A percentile compares a stretch with the other conserved stretches of the same genome.
phyloP scores from a whole-genome alignment of 2,329 filamentous ascomycete genomes.

The Fonsecaea multimorphosa region DNA sequence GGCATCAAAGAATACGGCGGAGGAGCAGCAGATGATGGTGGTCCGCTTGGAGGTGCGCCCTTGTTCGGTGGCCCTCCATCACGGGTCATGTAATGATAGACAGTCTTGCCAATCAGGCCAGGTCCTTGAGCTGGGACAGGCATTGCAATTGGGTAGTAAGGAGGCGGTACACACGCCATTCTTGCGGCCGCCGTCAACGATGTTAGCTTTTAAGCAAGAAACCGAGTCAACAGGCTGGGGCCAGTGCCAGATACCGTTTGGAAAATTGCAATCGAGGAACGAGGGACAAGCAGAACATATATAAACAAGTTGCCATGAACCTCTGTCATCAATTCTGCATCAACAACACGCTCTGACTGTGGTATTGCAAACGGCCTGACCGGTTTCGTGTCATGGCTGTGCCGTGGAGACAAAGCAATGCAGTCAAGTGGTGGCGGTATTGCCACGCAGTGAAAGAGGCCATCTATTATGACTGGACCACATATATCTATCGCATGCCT shows the following conservation, averaged over 20 bases:
- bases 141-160: slow-evolving; percentile 21
- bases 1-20: slow-evolving; percentile 25
- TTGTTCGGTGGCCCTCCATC: slow-evolving; percentile 44
- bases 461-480: not conserved
- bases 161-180: slow-evolving; percentile 43
- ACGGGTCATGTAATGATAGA: slow-evolving; percentile 41
- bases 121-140: slow-evolving; percentile 16
- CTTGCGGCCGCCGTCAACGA: not conserved
- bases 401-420: not conserved
- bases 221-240: not conserved
- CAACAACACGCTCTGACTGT: not conserved
- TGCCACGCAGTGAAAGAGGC: not conserved
- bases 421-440: not conserved
- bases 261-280: not conserved
- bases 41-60: slow-evolving; percentile 41
- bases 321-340: not conserved
- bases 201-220: not conserved
- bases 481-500: not conserved
- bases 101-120: slow-evolving; percentile 34
- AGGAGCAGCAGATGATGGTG: slow-evolving; percentile 15
- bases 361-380: not conserved
- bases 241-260: not conserved
- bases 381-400: not conserved
- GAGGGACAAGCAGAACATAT: slow-evolving; percentile 3
- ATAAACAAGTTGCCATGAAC: not conserved